phyloP scores from a whole-genome alignment of 2,329 filamentous ascomycete species.

The Aspergillus costaricaensis region DNA sequence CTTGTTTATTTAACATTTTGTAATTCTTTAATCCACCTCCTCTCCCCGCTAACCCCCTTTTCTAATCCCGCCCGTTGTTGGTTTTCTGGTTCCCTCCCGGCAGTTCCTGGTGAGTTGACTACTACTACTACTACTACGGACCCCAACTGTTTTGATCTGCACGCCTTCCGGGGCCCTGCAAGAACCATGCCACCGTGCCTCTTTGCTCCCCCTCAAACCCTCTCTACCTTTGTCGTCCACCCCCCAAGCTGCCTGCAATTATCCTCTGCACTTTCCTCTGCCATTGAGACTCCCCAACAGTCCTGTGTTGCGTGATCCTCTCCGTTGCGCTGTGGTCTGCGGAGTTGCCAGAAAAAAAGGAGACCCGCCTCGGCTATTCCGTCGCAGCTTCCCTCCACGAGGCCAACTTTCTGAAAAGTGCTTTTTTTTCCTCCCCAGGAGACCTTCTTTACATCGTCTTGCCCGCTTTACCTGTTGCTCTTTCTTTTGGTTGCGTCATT shows the following conservation, averaged over 20 bases:
- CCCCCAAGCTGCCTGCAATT: background rate
- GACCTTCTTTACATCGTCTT: background rate
- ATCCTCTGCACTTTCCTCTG: background rate
- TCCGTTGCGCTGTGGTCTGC: background rate
- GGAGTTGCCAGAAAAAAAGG: slow-evolving; percentile 9
- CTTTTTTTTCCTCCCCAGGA: background rate
- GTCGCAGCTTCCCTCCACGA: slow-evolving; percentile 9
- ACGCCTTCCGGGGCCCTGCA: background rate
- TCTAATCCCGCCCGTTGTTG: background rate
- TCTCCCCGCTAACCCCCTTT: slow-evolving; percentile 10
- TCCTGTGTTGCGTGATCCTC: background rate
- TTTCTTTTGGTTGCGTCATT: background rate
- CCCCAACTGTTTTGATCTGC: slow-evolving; percentile 7
- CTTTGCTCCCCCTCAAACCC: background rate
- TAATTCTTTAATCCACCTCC: slow-evolving; percentile 14
- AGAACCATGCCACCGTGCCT: slow-evolving; percentile 5
- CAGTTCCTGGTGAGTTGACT: slow-evolving; percentile 6
- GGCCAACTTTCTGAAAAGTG: background rate
- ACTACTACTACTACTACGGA: background rate
- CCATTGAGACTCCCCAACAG: background rate
- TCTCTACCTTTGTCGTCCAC: background rate
- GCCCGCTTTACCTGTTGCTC: background rate
- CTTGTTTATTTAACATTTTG: slow-evolving; percentile 20
- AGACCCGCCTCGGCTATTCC: slow-evolving; percentile 10
- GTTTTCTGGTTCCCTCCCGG: background rate